These are phyloP conservation scores for Sporothrix luriei DNA, from an alignment of 2,329 filamentous ascomycete genomes.

Conservation along the genomic window DNA sequence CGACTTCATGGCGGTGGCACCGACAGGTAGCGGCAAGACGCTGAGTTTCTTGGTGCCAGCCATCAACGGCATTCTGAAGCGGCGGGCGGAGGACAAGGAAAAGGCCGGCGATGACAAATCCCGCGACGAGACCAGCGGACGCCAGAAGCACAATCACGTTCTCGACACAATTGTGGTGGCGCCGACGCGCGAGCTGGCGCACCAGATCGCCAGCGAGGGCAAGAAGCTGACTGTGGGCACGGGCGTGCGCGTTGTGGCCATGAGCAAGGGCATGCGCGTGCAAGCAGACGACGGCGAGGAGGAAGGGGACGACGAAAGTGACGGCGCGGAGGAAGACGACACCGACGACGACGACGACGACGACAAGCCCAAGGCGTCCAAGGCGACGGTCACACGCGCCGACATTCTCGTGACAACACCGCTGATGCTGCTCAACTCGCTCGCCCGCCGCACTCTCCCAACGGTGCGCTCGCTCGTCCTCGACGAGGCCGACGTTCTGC, in stretches of 20 bases:
- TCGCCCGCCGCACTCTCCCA: slow-evolving; percentile 57
- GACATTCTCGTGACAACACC: slow-evolving; percentile 83
- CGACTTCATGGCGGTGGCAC: slow-evolving; percentile 85
- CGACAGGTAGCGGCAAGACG: slow-evolving; percentile 96
- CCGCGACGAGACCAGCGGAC: slow-evolving; percentile 39
- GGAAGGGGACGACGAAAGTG: slow-evolving; percentile 44
- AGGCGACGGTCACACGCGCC: slow-evolving; percentile 60
- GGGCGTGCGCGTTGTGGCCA: slow-evolving; percentile 74
- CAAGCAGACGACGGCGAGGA: slow-evolving; percentile 43
- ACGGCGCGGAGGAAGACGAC: slow-evolving; percentile 38
- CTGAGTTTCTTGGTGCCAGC: slow-evolving; percentile 88
- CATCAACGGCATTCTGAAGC: slow-evolving; percentile 71
- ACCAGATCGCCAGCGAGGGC: slow-evolving; percentile 82
- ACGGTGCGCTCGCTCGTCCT: slow-evolving; percentile 75
- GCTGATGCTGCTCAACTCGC: slow-evolving; percentile 72
- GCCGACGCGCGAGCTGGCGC: slow-evolving; percentile 76
- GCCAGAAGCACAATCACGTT: slow-evolving; percentile 49
- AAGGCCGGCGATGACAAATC: slow-evolving; percentile 42
- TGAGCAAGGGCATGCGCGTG: slow-evolving; percentile 82
- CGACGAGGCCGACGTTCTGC: slow-evolving; percentile 92
- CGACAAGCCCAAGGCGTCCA: not conserved
- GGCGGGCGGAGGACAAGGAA: slow-evolving; percentile 53
- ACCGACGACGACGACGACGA: slow-evolving; percentile 41
- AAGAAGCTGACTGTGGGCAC: slow-evolving; percentile 73
- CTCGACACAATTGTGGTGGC: slow-evolving; percentile 72